Base-by-base conservation (phyloP, 2,329 filamentous ascomycete species). In the Cryphonectria nitschkei region DNA sequence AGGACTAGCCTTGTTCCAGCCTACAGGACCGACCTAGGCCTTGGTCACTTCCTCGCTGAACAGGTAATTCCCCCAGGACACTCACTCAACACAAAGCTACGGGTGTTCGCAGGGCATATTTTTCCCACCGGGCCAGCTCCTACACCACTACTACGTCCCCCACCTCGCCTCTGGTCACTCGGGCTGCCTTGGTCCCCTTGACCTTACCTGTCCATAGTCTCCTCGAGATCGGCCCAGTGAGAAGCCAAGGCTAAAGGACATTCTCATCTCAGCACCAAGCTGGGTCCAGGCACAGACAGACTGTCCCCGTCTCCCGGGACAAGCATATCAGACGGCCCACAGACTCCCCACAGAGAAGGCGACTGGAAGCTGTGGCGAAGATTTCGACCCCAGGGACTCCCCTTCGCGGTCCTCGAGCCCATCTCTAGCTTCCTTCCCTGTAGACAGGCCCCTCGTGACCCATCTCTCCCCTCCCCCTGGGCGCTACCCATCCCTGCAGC, bases 301-400 rank as follows among this genome's bases (percentile, higher is more conserved):
- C 68, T 43, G 52, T 66, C 37, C 52, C 68, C 52, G 16, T 65
- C 62, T 50, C n/a, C 50, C 46, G 52, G 62, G 62, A 65, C 68
- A 41, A 60, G 54, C 39, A 67, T 22, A 61, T 50, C 65, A 56
- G 65, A 67, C 65, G 65, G 67, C 46, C 67, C 67, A 68, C 67
- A 62, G 11, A 52, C 56, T 39, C 19, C 66, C 66, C 66, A 68
- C 56, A 52, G 39, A 62, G 19, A 32, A 54, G 34, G 52, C 58
- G 22, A 37, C 50, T 68, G 41, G 58, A 29, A 46, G 34, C 32
- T 68, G 67, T 68, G 67, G 67, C 67, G 46, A 68, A 68, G 32
- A 64, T 43, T 34, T 50, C 32, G 11, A 43, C 1, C n/a, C 16
- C 60, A 67, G 64, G 63, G 29, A n/a, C 54, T 50, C 29, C 41